Evolutionary conservation across 1,284 basidiomycete genomes (phyloP), one percentile per base, ranked within the genome.

Genomic region (Mycosarcoma mackinlayi): DNA sequence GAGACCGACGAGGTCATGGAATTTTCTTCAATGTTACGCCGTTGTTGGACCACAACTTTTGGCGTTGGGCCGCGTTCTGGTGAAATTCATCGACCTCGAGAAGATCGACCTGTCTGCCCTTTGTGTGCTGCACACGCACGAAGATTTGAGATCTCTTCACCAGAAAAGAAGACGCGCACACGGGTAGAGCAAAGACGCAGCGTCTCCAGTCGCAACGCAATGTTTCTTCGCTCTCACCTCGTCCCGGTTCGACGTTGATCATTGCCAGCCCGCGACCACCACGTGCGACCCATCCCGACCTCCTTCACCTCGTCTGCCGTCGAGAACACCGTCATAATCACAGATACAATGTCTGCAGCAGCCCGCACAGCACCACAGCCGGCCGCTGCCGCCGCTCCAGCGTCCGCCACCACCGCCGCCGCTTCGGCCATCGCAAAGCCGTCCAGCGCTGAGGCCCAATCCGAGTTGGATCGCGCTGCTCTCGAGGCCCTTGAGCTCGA

Each of bases 401-500:
- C 61, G 18, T 28, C 58, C 6, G 40, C 54, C 33, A 7, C 40
- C 28, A 35, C 47, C n/a, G 38, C 47, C n/a, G 38, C 56, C 8
- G 49, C 67, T 33, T 25, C 58, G 11, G 47, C 54, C 45, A 37
- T 37, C 37, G 28, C 41, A 40, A 65, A 61, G 44, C 38, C 53
- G n/a, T 27, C 58, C 28, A 33, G 23, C 53, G 40, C 51, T 25
- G 58, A 62, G 27, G 53, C 50, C 24, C 62, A 71, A 51, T 58
- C 62, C 48, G 69, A 72, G 21, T 60, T 71, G 19, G 68, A 71
- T 52, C 68, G 68, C 34, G 68, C 68, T 25, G 68, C 68, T 21
- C 54, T 72, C 45, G 70, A 71, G 34, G 78, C 76, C 23, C 73
- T 81, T 35, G 65, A 76, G 28, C 72, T 78, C 51, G 77, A 75